phyloP scores from a whole-genome alignment of 352 stramenopile genomes.

The Pythium sp. region DNA sequence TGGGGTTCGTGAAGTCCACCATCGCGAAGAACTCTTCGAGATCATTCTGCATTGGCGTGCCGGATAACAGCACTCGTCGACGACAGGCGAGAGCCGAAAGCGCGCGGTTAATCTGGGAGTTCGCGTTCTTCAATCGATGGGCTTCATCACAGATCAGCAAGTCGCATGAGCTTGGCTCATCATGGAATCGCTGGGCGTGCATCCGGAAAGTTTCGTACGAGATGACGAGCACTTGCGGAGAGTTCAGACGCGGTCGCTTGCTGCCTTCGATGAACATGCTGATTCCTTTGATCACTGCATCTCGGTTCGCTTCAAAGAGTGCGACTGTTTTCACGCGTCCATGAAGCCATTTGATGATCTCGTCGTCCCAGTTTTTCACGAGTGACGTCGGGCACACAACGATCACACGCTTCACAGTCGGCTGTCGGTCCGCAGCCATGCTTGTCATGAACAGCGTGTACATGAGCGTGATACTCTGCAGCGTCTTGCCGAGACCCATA shows the following conservation, averaged over 20 bases:
- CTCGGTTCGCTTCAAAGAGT: slow-evolving; percentile 77
- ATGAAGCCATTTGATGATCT: slow-evolving; percentile 88
- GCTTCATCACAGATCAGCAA: slow-evolving; percentile 98
- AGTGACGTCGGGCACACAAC: slow-evolving; percentile 85
- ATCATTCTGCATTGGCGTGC: slow-evolving; percentile 99
- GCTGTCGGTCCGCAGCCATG: slow-evolving; percentile 46
- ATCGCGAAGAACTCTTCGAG: slow-evolving; percentile 99
- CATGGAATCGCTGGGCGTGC: slow-evolving; percentile 89
- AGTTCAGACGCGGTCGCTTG: slow-evolving; percentile 49
- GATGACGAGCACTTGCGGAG: slow-evolving; percentile 81
- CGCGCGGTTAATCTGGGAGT: slow-evolving; percentile 91
- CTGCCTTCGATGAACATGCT: slow-evolving; percentile 79
- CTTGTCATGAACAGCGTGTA: slow-evolving; percentile 78
- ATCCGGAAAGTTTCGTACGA: slow-evolving; percentile 93
- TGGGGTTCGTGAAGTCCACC: slow-evolving; percentile 89
- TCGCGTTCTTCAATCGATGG: slow-evolving; percentile 97
- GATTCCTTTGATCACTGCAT: slow-evolving; percentile 83
- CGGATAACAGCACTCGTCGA: slow-evolving; percentile 94
- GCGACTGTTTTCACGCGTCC: slow-evolving; percentile 81
- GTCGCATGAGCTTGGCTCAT: slow-evolving; percentile 88
- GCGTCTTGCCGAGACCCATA: slow-evolving; percentile 86
- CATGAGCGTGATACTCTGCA: slow-evolving; percentile 88
- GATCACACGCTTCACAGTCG: slow-evolving; percentile 69
- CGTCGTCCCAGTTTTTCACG: slow-evolving; percentile 90
- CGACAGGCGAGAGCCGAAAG: slow-evolving; percentile 81